These are phyloP conservation scores for Coemansia sp. DNA, from an alignment of 192 early-diverging fungal genomes.

Conservation along the genomic window DNA sequence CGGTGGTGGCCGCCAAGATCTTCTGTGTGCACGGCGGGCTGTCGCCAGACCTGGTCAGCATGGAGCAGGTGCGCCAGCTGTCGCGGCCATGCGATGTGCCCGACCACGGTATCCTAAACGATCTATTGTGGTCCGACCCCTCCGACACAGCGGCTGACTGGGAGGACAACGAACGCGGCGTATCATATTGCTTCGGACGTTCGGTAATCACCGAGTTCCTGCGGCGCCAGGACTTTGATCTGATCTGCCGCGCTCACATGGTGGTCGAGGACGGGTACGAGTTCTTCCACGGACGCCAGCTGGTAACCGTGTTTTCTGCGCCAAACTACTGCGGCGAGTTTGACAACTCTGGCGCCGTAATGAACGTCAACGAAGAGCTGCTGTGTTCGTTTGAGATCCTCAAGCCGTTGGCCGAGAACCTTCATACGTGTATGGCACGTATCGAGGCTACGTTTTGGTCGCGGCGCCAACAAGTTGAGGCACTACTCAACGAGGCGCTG, in stretches of 20 bases:
- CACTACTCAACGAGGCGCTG: conserved; percentile 46
- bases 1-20: conserved; percentile 88
- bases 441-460: conserved; percentile 51
- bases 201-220: conserved; percentile 82
- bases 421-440: conserved; percentile 47
- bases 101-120: conserved; percentile 88
- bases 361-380: conserved; percentile 87
- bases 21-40: conserved; percentile 96
- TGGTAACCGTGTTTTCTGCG: conserved; percentile 93
- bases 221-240: conserved; percentile 82
- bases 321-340: conserved; percentile 99
- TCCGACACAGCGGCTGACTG: conserved; percentile 74
- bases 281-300: conserved; percentile 85
- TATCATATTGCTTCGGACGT: conserved; percentile 90
- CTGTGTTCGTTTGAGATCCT: conserved; percentile 89
- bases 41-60: conserved; percentile 71
- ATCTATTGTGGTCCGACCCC: conserved; percentile 93
- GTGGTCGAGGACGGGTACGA: conserved; percentile 98
- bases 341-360: conserved; percentile 86
- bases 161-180: conserved; percentile 96
- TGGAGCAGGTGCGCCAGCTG: conserved; percentile 85
- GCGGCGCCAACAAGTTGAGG: conserved; percentile 49
- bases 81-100: conserved; percentile 86
- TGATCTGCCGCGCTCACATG: conserved; percentile 92
- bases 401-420: conserved; percentile 58